Conservation (phyloP, 2,329 filamentous ascomycete species). For the Camillea tinctor region DNA sequence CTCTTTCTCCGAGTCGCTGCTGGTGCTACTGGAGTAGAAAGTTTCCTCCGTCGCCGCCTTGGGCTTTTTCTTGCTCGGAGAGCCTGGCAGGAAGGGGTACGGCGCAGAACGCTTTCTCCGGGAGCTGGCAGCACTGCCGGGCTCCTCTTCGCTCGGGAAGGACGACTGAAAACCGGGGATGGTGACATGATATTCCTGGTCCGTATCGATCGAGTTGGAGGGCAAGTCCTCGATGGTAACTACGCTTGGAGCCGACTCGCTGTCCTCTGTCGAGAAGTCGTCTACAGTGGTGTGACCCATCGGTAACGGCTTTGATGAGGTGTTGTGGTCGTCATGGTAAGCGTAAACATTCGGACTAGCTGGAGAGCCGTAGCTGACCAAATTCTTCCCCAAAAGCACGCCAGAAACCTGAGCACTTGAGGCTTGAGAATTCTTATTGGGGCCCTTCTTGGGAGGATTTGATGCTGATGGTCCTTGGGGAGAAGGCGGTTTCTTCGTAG, state of each 20-base stretch:
- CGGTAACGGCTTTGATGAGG: background rate
- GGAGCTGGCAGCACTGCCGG: background rate
- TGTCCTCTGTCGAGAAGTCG: background rate
- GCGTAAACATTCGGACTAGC: too few species aligned
- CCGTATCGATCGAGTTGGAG: background rate
- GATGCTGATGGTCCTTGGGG: too few species aligned
- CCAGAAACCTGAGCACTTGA: too few species aligned
- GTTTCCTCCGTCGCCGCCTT: background rate
- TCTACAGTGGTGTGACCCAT: background rate
- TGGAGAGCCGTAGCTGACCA: too few species aligned
- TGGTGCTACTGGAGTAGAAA: background rate
- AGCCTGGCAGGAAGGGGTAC: background rate
- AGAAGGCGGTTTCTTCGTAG: too few species aligned
- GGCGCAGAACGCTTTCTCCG: background rate
- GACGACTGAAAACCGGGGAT: background rate
- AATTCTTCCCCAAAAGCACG: too few species aligned
- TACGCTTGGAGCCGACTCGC: background rate
- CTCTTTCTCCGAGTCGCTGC: constrained; percentile 6
- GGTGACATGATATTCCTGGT: background rate
- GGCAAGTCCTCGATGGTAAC: background rate
- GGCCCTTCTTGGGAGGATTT: too few species aligned
- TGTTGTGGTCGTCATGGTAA: background rate
- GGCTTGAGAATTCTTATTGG: too few species aligned
- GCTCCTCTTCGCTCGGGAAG: background rate
- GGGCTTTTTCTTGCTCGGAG: background rate